A percentile compares a stretch with the other conserved stretches of the same genome.
These are phyloP conservation scores for Botryotinia calthae DNA, from an alignment of 2,329 filamentous ascomycete species.

Conservation along the genomic window DNA sequence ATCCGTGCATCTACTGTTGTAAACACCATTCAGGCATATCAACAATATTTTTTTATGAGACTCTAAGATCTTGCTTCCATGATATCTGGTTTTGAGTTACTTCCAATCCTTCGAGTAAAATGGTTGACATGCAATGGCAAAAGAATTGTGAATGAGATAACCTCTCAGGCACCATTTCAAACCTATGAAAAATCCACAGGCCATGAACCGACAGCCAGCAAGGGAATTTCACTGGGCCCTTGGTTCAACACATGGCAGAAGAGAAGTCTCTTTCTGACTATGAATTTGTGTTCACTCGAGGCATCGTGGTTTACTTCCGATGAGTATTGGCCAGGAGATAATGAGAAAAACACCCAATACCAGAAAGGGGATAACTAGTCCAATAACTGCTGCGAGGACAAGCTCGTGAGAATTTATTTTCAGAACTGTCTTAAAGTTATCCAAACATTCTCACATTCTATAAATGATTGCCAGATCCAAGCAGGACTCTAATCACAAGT, in stretches of 20 bases:
- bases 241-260: neutral
- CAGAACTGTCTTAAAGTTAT: no score
- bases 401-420: no score
- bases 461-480: accelerated
- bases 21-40: neutral
- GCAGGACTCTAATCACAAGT: no score
- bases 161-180: neutral
- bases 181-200: neutral
- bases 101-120: neutral
- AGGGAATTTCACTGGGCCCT: neutral
- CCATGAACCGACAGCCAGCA: neutral
- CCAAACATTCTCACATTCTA: neutral
- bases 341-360: neutral
- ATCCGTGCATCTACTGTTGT: no score
- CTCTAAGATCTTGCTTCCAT: neutral
- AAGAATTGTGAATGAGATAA: neutral
- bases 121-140: neutral
- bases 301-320: accelerated
- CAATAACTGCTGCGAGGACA: no score
- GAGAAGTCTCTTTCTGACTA: neutral
- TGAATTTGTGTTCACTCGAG: no score
- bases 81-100: accelerated
- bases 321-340: no score
- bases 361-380: neutral
- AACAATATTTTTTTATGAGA: neutral